These are phyloP conservation scores for Actinomortierella wolfii DNA, from an alignment of 371 early-diverging fungal species.

Conservation along the genomic window DNA sequence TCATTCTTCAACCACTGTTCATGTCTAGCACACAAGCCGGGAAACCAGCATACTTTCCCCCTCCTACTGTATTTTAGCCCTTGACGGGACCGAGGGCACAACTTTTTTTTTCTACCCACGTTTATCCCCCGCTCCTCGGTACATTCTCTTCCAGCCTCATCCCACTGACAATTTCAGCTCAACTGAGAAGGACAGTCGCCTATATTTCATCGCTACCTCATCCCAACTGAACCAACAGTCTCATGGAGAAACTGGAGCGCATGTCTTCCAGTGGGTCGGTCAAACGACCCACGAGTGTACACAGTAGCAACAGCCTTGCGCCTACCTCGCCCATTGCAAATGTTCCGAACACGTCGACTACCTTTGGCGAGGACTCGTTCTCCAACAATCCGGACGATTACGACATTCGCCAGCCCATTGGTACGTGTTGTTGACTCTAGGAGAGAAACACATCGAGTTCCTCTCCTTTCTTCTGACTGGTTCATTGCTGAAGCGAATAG, in stretches of 20 bases:
- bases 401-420: conserved; percentile 47
- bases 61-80: too few species aligned
- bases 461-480: not conserved
- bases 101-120: too few species aligned
- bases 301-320: conserved; percentile 34
- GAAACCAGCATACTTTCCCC: too few species aligned
- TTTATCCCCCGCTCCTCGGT: not conserved
- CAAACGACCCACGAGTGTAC: conserved; percentile 36
- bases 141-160: not conserved
- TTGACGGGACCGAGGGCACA: too few species aligned
- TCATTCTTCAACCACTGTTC: too few species aligned
- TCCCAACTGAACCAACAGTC: too few species aligned
- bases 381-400: conserved; percentile 50
- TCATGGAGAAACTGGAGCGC: conserved; percentile 1
- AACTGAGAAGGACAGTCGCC: too few species aligned
- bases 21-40: too few species aligned
- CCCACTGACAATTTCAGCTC: too few species aligned
- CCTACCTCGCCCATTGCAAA: conserved; percentile 25
- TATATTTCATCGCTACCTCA: too few species aligned
- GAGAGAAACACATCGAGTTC: not conserved
- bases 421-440: conserved; percentile 8
- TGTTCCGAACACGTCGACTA: conserved; percentile 2
- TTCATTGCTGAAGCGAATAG: not conserved
- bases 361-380: conserved; percentile 30
- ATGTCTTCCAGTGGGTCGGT: conserved; percentile 6